Conservation (phyloP, 2,329 filamentous ascomycete species). For the Erysiphe pulchra region DNA sequence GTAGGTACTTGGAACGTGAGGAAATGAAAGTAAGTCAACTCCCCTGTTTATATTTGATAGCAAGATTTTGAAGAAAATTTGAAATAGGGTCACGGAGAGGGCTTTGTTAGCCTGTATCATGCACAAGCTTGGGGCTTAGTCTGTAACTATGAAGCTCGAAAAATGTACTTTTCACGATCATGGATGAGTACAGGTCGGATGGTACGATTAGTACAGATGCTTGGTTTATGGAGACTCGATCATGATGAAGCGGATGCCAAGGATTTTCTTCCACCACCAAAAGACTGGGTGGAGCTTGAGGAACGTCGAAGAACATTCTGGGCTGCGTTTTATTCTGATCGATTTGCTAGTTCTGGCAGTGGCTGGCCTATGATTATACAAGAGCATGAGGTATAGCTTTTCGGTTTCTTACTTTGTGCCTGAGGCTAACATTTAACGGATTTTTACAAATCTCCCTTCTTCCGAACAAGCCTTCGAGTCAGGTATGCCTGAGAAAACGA, state of each 20-base stretch:
- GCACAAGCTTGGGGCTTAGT: slow-evolving; percentile 60
- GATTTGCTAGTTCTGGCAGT: slow-evolving; percentile 68
- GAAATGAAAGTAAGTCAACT: slow-evolving; percentile 40
- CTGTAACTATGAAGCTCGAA: slow-evolving; percentile 56
- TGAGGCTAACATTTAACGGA: slow-evolving; percentile 3
- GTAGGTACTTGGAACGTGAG: slow-evolving; percentile 61
- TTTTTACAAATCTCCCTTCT: slow-evolving; percentile 49
- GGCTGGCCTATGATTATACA: slow-evolving; percentile 74
- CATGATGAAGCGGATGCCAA: slow-evolving; percentile 38
- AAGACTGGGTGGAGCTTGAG: slow-evolving; percentile 58
- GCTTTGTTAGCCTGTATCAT: slow-evolving; percentile 53
- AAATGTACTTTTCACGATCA: slow-evolving; percentile 62
- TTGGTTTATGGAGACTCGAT: slow-evolving; percentile 62
- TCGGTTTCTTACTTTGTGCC: not conserved
- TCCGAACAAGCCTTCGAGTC: slow-evolving; percentile 52
- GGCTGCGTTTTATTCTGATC: slow-evolving; percentile 59
- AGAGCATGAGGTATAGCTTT: slow-evolving; percentile 28
- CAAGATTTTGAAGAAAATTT: not conserved
- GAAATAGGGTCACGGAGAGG: slow-evolving; percentile 42
- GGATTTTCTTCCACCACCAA: slow-evolving; percentile 44
- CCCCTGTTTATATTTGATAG: not conserved
- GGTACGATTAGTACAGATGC: slow-evolving; percentile 50
- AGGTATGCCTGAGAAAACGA: slow-evolving; percentile 34
- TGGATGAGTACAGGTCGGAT: slow-evolving; percentile 57
- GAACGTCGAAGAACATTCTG: slow-evolving; percentile 72